Evolutionary conservation across 352 stramenopile genomes (phyloP).

Genomic region (Elongisporangium undulatum): DNA sequence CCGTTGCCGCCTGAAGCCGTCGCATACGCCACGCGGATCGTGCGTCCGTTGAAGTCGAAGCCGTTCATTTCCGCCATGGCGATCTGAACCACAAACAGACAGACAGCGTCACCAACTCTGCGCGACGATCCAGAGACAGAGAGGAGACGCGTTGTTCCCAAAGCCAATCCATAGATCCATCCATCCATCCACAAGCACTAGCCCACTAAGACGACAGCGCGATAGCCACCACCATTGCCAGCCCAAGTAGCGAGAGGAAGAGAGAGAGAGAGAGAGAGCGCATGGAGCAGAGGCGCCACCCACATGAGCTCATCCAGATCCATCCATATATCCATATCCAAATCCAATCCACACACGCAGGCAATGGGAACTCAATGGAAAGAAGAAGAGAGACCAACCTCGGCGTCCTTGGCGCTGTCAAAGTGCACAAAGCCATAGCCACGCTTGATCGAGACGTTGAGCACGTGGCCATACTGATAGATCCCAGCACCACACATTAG

Average conservation of each 20-base stretch:
- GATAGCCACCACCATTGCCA: no score
- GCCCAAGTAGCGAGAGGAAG: no score
- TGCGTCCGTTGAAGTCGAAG: constrained; percentile 33
- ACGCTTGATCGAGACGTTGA: constrained; percentile 48
- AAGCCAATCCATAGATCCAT: constrained; percentile 2
- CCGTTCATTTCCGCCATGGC: constrained; percentile 49
- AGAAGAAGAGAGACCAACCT: constrained; percentile 15
- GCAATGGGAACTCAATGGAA: background rate
- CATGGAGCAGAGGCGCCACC: no score
- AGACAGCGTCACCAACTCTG: background rate
- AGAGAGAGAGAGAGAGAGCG: no score
- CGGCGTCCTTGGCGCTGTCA: constrained; percentile 33
- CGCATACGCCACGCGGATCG: constrained; percentile 42
- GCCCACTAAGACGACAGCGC: background rate
- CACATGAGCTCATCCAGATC: no score
- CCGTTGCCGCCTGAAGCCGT: constrained; percentile 5
- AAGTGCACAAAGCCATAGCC: constrained; percentile 60
- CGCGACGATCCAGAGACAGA: background rate
- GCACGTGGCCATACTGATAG: constrained; percentile 41
- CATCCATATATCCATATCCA: background rate
- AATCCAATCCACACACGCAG: background rate
- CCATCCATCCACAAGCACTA: background rate
- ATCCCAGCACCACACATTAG: background rate
- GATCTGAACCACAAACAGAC: constrained; percentile 3
- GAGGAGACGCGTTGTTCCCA: background rate